phyloP scores from a whole-genome alignment of 441 rosid genomes.

The Pelargonium cotyledonis region DNA sequence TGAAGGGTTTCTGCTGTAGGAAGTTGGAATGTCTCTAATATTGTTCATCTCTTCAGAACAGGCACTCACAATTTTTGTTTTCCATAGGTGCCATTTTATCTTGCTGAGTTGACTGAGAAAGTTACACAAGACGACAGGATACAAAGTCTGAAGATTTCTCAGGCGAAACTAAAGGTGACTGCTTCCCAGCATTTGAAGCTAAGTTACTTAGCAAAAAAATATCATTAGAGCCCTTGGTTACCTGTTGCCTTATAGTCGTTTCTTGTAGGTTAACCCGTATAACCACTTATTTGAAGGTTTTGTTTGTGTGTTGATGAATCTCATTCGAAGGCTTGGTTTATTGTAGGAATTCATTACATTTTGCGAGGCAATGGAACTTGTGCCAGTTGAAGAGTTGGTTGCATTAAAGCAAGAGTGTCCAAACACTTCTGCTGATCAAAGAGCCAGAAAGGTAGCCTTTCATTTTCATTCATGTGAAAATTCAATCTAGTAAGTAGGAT shows the following conservation, averaged over 20 bases:
- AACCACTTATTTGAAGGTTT: background rate
- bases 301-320: slow-evolving; percentile 1
- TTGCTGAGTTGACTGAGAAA: slow-evolving; percentile 73
- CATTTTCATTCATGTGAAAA: background rate
- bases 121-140: slow-evolving; percentile 53
- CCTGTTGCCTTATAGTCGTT: too few species aligned
- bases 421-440: slow-evolving; percentile 50
- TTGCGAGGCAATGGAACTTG: slow-evolving; percentile 88
- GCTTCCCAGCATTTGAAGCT: background rate
- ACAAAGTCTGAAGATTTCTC: slow-evolving; percentile 49
- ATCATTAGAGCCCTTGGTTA: too few species aligned
- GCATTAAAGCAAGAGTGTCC: slow-evolving; percentile 41
- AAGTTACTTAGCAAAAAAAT: background rate
- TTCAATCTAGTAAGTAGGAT: background rate
- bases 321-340: slow-evolving; percentile 15
- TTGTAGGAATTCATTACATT: slow-evolving; percentile 76
- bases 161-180: slow-evolving; percentile 58
- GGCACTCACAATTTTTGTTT: slow-evolving; percentile 1
- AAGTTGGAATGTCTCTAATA: too few species aligned
- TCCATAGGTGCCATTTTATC: slow-evolving; percentile 69
- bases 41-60: background rate
- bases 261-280: background rate
- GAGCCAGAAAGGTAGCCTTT: slow-evolving; percentile 66
- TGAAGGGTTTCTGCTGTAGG: background rate
- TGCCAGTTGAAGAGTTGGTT: slow-evolving; percentile 68